Conservation (phyloP, 306 rosid species). For the Crotalaria pallida region DNA sequence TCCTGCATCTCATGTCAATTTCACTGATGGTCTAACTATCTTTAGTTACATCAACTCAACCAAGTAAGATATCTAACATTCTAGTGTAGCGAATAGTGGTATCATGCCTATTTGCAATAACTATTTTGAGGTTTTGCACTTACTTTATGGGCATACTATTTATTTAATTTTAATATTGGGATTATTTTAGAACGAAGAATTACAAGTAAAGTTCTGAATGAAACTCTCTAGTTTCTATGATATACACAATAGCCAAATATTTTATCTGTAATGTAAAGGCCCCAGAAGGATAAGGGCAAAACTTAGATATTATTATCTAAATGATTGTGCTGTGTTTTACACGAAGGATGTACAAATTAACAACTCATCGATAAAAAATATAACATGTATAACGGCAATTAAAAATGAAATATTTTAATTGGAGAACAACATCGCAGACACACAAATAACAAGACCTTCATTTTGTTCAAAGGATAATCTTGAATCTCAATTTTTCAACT, state of each 20-base stretch:
- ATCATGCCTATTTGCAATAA: not conserved
- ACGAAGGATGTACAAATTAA: too few relatives aligned
- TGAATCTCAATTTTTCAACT: not conserved
- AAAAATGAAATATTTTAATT: too few relatives aligned
- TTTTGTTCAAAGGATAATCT: not conserved
- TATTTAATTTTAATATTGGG: not conserved
- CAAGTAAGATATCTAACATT: constrained; percentile 43
- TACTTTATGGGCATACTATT: not conserved
- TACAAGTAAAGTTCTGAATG: not conserved
- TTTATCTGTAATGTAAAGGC: not conserved
- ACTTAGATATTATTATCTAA: too few relatives aligned
- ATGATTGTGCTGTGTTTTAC: too few relatives aligned
- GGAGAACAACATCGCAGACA: too few relatives aligned
- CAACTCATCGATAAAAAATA: too few relatives aligned
- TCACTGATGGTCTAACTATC: constrained; percentile 38
- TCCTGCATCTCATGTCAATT: constrained; percentile 76
- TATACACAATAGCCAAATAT: not conserved
- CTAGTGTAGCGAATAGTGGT: not conserved
- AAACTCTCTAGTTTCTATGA: not conserved
- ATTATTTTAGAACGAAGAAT: not conserved
- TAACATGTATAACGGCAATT: too few relatives aligned
- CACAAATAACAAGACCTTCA: too few relatives aligned
- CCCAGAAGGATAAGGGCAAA: not conserved
- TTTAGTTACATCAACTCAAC: constrained; percentile 56
- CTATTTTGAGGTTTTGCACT: not conserved